Evolutionary conservation across 23 red algal species (phyloP), one percentile per base, ranked within the genome.

Genomic region (Gracilaria caudata): DNA sequence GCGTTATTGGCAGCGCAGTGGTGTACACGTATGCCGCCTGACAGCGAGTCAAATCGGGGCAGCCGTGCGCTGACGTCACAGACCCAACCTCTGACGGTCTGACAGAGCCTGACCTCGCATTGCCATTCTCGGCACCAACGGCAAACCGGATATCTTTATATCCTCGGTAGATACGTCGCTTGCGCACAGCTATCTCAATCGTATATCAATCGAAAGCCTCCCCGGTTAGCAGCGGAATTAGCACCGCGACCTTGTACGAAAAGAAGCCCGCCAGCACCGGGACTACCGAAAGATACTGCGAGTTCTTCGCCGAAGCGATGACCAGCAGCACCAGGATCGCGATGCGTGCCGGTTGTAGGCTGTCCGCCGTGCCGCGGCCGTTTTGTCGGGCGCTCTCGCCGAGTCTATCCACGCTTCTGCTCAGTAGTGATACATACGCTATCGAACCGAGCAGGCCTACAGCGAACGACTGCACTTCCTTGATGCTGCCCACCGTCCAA

Each of bases 231-330:
- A 92, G 56, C 80, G 89, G 94, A 23, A 92, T 6, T 30, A 97
- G 51, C 43, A 79, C 28, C 2, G 94, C 94, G 20, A 93, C 86
- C 55, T 97, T 97, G 60, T 93, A 97, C 74, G 83, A 80, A 51
- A 97, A 87, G 65, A 97, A 92, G 44, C 94, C 94, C 20, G 87
- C 24, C 70, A 97, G 51, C 21, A 89, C 94, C 32, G 94, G 89
- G 26, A 97, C 37, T 53, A 97, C 51, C 24, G 91, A 71, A 28
- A 97, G 7, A n/a, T 56, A 24, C 23, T 92, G 80, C 73, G 73
- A 44, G 60, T 86, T 78, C 32, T 64, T 78, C 0, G 94, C 79
- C 14, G 71, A 61, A 12, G 37, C 81, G 19, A 92, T 51, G 12
- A 97, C 53, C 4, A 90, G 43, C 44, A 89, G 56, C 58, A 47